Conservation (phyloP, 306 rosid species). For the Urtica urens region DNA sequence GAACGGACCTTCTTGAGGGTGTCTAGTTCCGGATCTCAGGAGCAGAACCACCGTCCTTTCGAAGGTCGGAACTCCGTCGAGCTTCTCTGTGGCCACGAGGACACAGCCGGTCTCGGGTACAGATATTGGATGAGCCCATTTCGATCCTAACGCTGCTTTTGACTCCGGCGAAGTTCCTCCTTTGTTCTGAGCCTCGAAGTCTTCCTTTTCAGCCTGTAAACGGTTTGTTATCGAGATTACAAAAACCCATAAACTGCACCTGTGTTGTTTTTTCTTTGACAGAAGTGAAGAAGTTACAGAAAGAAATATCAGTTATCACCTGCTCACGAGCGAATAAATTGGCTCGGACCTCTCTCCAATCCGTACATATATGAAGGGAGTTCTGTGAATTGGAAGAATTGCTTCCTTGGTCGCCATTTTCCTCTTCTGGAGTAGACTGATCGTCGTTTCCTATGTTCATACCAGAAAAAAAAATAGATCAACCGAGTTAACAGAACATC, state of each 20-base stretch:
- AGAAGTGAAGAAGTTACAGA: conserved; percentile 4
- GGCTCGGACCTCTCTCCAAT: conserved; percentile 98
- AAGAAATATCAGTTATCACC: conserved; percentile 48
- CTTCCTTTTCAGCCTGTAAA: conserved; percentile 58
- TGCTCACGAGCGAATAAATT: conserved; percentile 60
- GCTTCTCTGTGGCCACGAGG: conserved; percentile 91
- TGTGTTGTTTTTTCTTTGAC: too few species aligned
- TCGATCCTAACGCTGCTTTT: conserved; percentile 45
- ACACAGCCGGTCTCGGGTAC: conserved; percentile 92
- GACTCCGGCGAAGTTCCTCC: conserved; percentile 31
- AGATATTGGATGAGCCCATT: conserved; percentile 97
- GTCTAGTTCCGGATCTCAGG: conserved; percentile 83
- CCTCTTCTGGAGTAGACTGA: conserved; percentile 64
- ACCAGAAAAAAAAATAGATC: not conserved
- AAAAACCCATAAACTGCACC: too few species aligned
- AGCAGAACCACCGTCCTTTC: conserved; percentile 90
- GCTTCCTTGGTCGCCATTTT: conserved; percentile 41
- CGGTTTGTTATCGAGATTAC: too few species aligned
- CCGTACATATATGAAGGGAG: conserved; percentile 35
- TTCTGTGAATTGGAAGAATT: conserved; percentile 49
- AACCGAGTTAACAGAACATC: too few species aligned
- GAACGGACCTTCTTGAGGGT: conserved; percentile 88
- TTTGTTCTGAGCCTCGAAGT: conserved; percentile 34
- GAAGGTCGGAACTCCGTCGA: conserved; percentile 80
- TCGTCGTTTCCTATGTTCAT: conserved; percentile 57